Conservation (phyloP, 2,329 filamentous ascomycete genomes). For the Chalaropsis thielavioides region DNA sequence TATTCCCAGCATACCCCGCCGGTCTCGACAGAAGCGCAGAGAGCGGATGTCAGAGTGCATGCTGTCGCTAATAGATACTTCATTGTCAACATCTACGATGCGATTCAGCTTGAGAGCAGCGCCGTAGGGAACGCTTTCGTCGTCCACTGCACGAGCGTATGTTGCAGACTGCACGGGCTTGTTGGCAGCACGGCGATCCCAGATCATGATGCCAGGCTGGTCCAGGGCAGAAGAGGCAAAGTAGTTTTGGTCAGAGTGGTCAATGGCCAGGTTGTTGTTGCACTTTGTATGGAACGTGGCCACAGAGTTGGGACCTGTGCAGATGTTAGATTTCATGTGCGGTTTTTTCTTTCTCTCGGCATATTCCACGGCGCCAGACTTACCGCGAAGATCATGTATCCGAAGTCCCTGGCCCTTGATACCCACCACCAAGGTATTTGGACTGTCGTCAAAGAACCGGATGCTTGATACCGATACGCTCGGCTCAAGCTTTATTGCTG, state of each 20-base stretch:
- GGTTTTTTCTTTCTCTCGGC: slow-evolving; percentile 13
- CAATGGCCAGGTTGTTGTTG: slow-evolving; percentile 60
- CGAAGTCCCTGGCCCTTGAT: slow-evolving; percentile 62
- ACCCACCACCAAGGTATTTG: slow-evolving; percentile 59
- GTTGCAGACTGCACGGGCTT: slow-evolving; percentile 37
- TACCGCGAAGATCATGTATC: slow-evolving; percentile 67
- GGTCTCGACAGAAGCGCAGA: slow-evolving; percentile 48
- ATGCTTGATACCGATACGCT: slow-evolving; percentile 68
- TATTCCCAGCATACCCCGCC: slow-evolving; percentile 45
- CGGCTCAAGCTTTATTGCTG: slow-evolving; percentile 45
- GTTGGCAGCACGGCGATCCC: slow-evolving; percentile 55
- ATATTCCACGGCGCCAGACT: slow-evolving; percentile 13
- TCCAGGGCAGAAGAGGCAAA: slow-evolving; percentile 68
- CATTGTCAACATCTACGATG: slow-evolving; percentile 41
- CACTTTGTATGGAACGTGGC: slow-evolving; percentile 51
- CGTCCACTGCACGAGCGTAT: slow-evolving; percentile 44
- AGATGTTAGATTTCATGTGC: slow-evolving; percentile 18
- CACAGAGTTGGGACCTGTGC: slow-evolving; percentile 36
- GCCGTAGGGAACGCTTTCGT: slow-evolving; percentile 49
- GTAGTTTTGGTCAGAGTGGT: slow-evolving; percentile 68
- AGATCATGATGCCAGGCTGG: slow-evolving; percentile 59
- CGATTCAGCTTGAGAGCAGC: slow-evolving; percentile 43
- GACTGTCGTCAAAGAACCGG: slow-evolving; percentile 65
- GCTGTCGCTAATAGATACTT: slow-evolving; percentile 36
- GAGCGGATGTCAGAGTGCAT: slow-evolving; percentile 48